Evolutionary conservation across 345 rosid species (phyloP).

Genomic region (sweet orange (Citrus sinensis)): DVS_A1.0 CM039169.1:32340001-32340500

Average conservation of each 20-base stretch:
- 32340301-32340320: not conserved
- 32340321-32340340: not conserved
- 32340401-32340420: too few species aligned
- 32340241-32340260: not conserved
- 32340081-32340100: not conserved
- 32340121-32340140: not conserved
- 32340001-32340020: not conserved
- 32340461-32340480: not conserved
- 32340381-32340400: too few species aligned
- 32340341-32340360: not conserved
- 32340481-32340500: too few species aligned
- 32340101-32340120: not conserved
- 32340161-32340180: constrained; percentile 17
- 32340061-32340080: too few species aligned
- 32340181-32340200: not conserved
- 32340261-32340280: not conserved
- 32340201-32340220: too few species aligned
- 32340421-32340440: too few species aligned
- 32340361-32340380: not conserved
- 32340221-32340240: not conserved
- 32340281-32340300: not conserved
- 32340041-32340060: not conserved
- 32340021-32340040: not conserved
- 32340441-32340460: not conserved
- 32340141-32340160: not conserved